Evolutionary conservation across 176 grass and related monocot genomes (phyloP), one percentile per base, ranked within the genome.

Genomic region (Panicum miliaceum): DNA sequence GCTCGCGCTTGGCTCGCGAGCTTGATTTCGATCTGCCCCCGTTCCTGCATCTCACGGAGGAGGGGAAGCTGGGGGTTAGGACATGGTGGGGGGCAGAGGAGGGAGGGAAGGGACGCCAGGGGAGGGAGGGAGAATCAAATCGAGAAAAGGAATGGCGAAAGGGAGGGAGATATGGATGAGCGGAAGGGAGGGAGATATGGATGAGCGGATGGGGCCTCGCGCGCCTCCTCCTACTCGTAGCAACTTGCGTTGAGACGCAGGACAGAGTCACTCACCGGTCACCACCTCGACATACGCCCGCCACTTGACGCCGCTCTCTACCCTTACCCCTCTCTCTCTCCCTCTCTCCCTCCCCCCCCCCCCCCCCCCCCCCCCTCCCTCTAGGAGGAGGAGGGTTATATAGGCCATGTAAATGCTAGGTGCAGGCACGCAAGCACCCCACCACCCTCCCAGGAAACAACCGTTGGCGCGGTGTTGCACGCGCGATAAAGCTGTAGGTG

Each of bases 91-190:
- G 56, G 16, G 20, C 5, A 22, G 53, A 20, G 19, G 19, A 48
- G 11, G 26, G 48, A 25, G 26, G 3, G 32, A 20, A 9, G 45
- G 63, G 20, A 18, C 35, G 35, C 5, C 11, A 4, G 6, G 6
- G 7, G 20, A 2, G 75, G 43, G 58, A 23, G 14, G 87, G 67
- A 67, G 81, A 89, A 89, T 85, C 76, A 81, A 89, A 89, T 89
- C 87, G 71, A 60, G 59, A 32, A 76, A 89, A 46, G 66, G 64
- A 22, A 56, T 1, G 47, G 45, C 66, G 36, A 66, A 80, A 81
- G 87, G 36, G 32, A 35, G 75, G 75, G 71, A 76, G 59, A 84
- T 84, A 83, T 78, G 23, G 43, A 75, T 25, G 35, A 67, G 64
- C 12, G 45, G 9, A 2, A 1, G 19, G 34, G 8, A 6, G 0